phyloP scores from a whole-genome alignment of 495 filamentous ascomycete species.

The Lepidopterella palustris region DNA sequence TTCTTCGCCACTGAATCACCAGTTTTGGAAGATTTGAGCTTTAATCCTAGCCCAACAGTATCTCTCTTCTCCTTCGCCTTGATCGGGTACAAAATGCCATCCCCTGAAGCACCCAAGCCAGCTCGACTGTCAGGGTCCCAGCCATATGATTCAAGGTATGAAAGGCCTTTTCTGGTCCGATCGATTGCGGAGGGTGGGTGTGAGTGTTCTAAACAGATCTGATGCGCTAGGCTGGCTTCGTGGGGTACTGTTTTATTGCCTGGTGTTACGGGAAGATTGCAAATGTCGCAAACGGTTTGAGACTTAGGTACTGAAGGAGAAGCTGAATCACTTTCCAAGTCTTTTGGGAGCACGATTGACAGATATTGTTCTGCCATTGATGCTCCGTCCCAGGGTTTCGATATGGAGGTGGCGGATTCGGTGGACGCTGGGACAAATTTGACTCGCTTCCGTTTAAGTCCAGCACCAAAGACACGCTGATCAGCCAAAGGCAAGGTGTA shows the following conservation, averaged over 20 bases:
- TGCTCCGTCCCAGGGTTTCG: constrained; percentile 11
- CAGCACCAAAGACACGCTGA: constrained; percentile 72
- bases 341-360: constrained; percentile 15
- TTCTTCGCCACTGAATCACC: neutral
- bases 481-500: constrained; percentile 64
- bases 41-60: constrained; percentile 61
- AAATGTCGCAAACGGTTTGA: constrained; percentile 48
- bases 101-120: constrained; percentile 58
- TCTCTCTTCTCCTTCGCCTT: constrained; percentile 67
- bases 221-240: constrained; percentile 70
- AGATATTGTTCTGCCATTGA: constrained; percentile 61
- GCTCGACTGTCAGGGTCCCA: constrained; percentile 78
- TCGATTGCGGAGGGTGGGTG: constrained; percentile 80
- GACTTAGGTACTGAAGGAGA: neutral
- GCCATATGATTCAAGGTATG: constrained; percentile 66
- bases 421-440: constrained; percentile 66
- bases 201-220: constrained; percentile 71
- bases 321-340: neutral
- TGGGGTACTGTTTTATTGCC: constrained; percentile 42
- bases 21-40: constrained; percentile 6
- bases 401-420: constrained; percentile 16
- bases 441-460: constrained; percentile 68
- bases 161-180: constrained; percentile 67
- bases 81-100: constrained; percentile 68
- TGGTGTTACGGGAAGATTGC: constrained; percentile 47